Base-by-base conservation (phyloP, 768 basidiomycete species). In the Mycena polygramma region DNA sequence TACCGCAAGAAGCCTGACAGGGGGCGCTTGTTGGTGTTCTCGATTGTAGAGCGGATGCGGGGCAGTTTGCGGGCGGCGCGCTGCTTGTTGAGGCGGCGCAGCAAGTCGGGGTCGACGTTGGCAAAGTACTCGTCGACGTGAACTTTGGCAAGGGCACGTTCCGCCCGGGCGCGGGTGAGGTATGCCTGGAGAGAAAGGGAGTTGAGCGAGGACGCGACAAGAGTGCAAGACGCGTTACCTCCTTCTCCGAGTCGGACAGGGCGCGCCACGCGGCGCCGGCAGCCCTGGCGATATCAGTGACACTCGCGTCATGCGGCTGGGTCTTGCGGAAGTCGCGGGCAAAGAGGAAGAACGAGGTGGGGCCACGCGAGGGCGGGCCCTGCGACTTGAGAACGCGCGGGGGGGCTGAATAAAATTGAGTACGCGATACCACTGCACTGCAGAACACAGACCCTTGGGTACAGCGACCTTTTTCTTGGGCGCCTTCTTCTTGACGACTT, bases 21-120 rank as follows among this genome's bases (percentile, higher is more conserved):
- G 24, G 64, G 64, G 1, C 39, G 13, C 37, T 58, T 57, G 48
- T 9, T 15, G 37, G 22, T 30, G 30, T 30, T 30, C 30, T 30
- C 7, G 20, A 11, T 2, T 22, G 7, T 48, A 48, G 57, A 49
- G 46, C 17, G 0, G 55, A 66, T 66, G 45, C 64, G 55, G 36
- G 55, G 45, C n/a, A 37, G 22, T 7, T 67, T 67, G 57, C 45
- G n/a, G 22, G 24, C 49, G 1, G 8, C 22, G 66, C 66, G 66
- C 49, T 59, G 49, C 14, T 15, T 19, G 43, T 67, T 67, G 22
- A 67, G 37, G 39, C 58, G 66, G 41, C 66, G 66, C 46, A 67
- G 66, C 20, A 67, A 19, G 15, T 0, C 10, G 57, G 66, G 66
- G 58, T 67, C 66, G 20, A 37, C 51, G 4, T 17, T 37, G 46